These are phyloP conservation scores for Phialocephala sp. DNA, from an alignment of 2,329 filamentous ascomycete species.

Conservation along the genomic window DNA sequence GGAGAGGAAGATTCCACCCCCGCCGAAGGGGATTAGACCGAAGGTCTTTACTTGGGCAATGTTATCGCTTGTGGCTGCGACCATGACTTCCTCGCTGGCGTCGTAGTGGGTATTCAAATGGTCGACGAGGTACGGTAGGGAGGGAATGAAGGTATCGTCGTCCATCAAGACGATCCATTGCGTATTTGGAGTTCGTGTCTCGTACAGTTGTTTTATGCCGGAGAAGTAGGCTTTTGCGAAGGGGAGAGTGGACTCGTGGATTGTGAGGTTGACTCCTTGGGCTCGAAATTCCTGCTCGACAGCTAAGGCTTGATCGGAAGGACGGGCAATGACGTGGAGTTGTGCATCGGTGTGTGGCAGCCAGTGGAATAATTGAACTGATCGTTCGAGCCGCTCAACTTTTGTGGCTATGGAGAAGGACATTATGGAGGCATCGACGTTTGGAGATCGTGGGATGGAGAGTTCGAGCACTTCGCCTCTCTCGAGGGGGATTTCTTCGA, in stretches of 20 bases:
- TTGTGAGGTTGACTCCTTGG: slow-evolving; percentile 30
- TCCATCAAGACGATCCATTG: slow-evolving; percentile 39
- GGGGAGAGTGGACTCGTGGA: slow-evolving; percentile 19
- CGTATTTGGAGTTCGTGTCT: slow-evolving; percentile 30
- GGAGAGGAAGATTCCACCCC: slow-evolving; percentile 39
- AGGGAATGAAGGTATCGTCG: slow-evolving; percentile 41
- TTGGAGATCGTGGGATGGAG: slow-evolving; percentile 25
- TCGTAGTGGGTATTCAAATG: slow-evolving; percentile 35
- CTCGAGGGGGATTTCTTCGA: slow-evolving; percentile 17
- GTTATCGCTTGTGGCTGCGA: slow-evolving; percentile 36
- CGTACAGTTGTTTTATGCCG: slow-evolving; percentile 37
- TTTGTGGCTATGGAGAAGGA: slow-evolving; percentile 38
- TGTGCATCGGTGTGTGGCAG: slow-evolving; percentile 27
- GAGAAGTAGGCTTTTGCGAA: slow-evolving; percentile 36
- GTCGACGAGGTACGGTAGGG: slow-evolving; percentile 31
- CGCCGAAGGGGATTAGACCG: slow-evolving; percentile 37
- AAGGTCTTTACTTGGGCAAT: slow-evolving; percentile 31
- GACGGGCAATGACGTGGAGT: slow-evolving; percentile 32
- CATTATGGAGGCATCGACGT: slow-evolving; percentile 33
- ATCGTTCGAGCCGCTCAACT: slow-evolving; percentile 29
- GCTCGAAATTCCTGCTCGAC: slow-evolving; percentile 24
- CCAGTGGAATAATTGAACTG: slow-evolving; percentile 38
- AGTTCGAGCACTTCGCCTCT: slow-evolving; percentile 26
- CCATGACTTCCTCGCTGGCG: slow-evolving; percentile 22
- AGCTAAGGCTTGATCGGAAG: slow-evolving; percentile 17